Evolutionary conservation across 257 asterid genomes (phyloP), one percentile per base, ranked within the genome.

Genomic region (Ocimum tenuiflorum): DNA sequence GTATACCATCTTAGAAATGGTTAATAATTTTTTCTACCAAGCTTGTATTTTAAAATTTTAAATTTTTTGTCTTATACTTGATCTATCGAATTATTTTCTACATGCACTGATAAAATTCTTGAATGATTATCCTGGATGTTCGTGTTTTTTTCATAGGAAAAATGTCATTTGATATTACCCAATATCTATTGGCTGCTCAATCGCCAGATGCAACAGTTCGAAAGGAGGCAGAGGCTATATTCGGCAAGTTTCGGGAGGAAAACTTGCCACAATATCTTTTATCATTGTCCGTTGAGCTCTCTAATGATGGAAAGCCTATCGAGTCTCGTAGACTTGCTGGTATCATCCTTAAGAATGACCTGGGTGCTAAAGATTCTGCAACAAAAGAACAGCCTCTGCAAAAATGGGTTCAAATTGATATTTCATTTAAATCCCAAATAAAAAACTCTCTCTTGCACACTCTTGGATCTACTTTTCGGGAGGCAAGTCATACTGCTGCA

Each of bases 251-350:
- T 60, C 81, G 75, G 63, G 91, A 79, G 38, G 95, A 88, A 61
- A 91, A 91, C 77, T 65, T 86, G 20, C 86, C 96, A 0, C 80
- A 82, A 19, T 88, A 80, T 65, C 80, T 91, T 46, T 68, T 91
- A 13, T 91, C 96, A 7, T 63, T 91, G 65, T 89, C 95, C 0
- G 60, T 78, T 71, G 96, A 91, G 54, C 92, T 91, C 65, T 79
- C 96, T 0, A 81, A 74, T 61, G 96, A 88, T 33, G 79, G 79
- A 0, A 91, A 91, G 35, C 97, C 97, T 36, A 75, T 78, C 1
- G 95, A 88, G 70, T 78, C 91, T 24, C 94, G 97, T 24, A 82
- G 86, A 47, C 91, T 91, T 53, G 97, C 97, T 47, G 97, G 97
- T 58, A 79, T 88, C 41, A 78, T 91, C 49, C 85, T 91, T 42